Evolutionary conservation across 2,329 filamentous ascomycete genomes (phyloP), one percentile per base, ranked within the genome.

Genomic region (Colletotrichum spinosum): DNA sequence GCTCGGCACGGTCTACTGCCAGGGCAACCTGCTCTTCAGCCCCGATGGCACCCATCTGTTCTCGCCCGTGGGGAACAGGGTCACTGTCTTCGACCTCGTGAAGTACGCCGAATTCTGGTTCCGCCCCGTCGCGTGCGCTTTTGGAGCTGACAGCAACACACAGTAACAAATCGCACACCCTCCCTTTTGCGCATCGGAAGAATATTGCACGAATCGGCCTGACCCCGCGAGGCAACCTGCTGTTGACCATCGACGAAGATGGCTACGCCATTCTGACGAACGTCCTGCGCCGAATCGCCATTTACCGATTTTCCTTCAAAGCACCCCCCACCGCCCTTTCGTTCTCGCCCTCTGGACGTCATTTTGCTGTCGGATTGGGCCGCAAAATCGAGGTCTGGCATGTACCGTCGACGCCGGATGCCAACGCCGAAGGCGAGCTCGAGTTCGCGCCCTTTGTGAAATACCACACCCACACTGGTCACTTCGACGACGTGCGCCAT

Each of bases 261-360:
- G 96, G 96, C 66, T 91, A 92, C 72, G 94, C 95, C 38, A 97
- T 99, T 59, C 84, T 99, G 68, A 97, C 94, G 58, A 97, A 97
- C 74, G 89, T 98, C 42, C 89, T 88, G 35, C 91, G 95, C 68
- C 89, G 94, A 69, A 91, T 97, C 70, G 87, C 91, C 6, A 89
- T 99, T 57, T 97, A 98, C 75, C 91, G 97, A 78, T 97, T 99
- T 78, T 94, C 95, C n/a, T 97, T 99, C 80, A 92, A 91, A 73
- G 86, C 88, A n/a, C 82, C 88, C 12, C 90, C 97, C 44, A 92
- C 93, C 12, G 90, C 94, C 0, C 88, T 99, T 39, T 87, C 92
- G 1, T 99, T 99, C 74, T 94, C 96, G 25, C 94, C 95, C 0
- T 97, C 93, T 2, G 96, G 96, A 25, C 89, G 90, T 53, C 90